Evolutionary conservation across 257 asterid species (phyloP), one percentile per base, ranked within the genome.

Genomic region (Penstemon davidsonii): DNA sequence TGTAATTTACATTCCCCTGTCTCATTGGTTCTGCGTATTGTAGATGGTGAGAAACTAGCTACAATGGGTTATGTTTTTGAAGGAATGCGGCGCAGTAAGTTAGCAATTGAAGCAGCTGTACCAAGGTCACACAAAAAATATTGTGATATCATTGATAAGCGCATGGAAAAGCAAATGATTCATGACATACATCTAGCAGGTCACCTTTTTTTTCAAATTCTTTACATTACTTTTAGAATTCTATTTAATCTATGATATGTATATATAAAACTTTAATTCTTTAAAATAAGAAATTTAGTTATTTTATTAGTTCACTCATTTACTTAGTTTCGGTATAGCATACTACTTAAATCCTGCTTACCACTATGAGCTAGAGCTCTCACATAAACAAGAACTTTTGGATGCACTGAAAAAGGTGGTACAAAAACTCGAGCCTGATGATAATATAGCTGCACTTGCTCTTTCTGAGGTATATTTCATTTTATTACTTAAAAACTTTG

Each of bases 81-180:
- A 38, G 64, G 64, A 4, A 9, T 58, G 64, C 9, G 64, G 0
- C 4, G 15, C 38, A 58, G 44, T 7, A 39, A 58, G 13, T 0
- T 11, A 39, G 64, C 64, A 3, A 58, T 58, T 46, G 52, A 5
- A 46, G 52, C 8, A 25, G 64, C 45, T 36, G 6, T 58, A 4
- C 64, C 64, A 58, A 58, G n/a, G 10, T 58, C 64, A 38, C 64
- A 58, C 3, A 58, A 58, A 4, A 38, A 58, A 5, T 58, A 58
- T 10, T 8, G 6, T 9, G 45, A 58, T 9, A 58, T 58, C 45
- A 10, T 58, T 11, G 25, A 58, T 38, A 60, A 9, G 37, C 50
- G 50, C 6, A 0, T 60, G 11, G 2, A 13, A 5, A 40, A 41
- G 40, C 65, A 60, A 60, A 60, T 60, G 49, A 39, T 60, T 12